Base-by-base conservation (phyloP, 179 eudicot genomes). In the Heliamphora pulchella region DNA sequence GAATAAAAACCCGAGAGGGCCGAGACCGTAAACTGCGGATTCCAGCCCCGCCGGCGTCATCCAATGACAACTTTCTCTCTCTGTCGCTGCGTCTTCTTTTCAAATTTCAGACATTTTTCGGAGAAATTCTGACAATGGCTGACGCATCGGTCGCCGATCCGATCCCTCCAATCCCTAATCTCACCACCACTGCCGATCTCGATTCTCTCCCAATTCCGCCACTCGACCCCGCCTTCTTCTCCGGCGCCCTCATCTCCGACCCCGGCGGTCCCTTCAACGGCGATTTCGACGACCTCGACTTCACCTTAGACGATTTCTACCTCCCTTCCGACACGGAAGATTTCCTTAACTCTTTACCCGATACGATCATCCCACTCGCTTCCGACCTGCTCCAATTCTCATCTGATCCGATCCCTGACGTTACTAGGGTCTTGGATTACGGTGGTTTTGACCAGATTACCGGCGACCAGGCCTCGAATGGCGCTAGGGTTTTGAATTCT, bases 241-340 rank as follows among this genome's bases (percentile, higher is more conserved):
- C 86, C 83, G 84, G 61, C 8, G 18, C 67, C 41, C 77, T 80
- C 81, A 3, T 75, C 81, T 62, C 18, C 73, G 72, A 46, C 51
- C 18, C 80, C 48, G 62, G 13, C 20, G 72, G 51, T 5, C 6
- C 53, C 47, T 62, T 39, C 62, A 83, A 15, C 67, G 75, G 17
- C 53, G 77, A 80, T 53, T 6, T 76, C 58, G 84, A 83, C 69
- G 91, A 88, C 84, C 80, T 91, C 7, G 92, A 94, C 67, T 83
- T 92, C 86, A 80, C 83, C 17, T 86, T 90, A 67, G 95, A 92
- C 81, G 91, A 89, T 71, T 67, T 91, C 57, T 74, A 87, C 50
- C 83, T 91, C 17, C 87, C 92, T 0, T 51, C 83, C 7, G 89
- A 90, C 0, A 87, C 88, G 20, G 86, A 77, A 0, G 83, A 86